Conservation (phyloP, 257 asterid species). For the Voacanga thouarsii region DNA sequence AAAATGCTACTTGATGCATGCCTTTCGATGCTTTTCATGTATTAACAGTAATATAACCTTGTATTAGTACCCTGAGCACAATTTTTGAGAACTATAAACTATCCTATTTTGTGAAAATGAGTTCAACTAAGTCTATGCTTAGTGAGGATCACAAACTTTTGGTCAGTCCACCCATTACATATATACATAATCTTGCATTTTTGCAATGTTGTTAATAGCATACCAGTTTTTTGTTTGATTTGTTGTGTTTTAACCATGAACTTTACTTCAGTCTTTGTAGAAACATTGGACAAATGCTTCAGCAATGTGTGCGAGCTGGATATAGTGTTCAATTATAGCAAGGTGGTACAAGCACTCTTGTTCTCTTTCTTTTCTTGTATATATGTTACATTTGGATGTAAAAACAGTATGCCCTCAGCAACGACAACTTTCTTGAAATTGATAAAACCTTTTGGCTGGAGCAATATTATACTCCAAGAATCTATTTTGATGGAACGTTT, state of each 20-base stretch:
- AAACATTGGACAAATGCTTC: conserved; percentile 39
- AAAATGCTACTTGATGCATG: neutral
- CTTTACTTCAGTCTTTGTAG: conserved; percentile 28
- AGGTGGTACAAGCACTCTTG: conserved; percentile 16
- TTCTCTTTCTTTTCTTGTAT: neutral
- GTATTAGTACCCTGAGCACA: neutral
- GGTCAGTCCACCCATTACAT: neutral
- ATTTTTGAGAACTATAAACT: neutral
- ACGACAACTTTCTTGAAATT: neutral
- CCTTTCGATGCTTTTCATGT: neutral
- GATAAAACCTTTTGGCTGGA: neutral
- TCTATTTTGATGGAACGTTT: neutral
- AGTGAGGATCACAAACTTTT: neutral
- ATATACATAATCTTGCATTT: neutral
- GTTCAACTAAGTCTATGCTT: neutral
- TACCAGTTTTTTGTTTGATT: conserved; percentile 1
- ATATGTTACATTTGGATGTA: neutral
- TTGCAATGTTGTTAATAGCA: neutral
- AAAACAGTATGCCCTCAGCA: neutral
- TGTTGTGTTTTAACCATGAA: neutral
- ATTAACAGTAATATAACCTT: neutral
- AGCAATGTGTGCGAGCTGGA: conserved; percentile 40
- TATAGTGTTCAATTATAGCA: conserved; percentile 27
- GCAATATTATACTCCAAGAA: neutral
- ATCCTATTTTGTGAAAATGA: neutral